These are phyloP conservation scores for Monilinia fructicola DNA, from an alignment of 2,329 filamentous ascomycete genomes.

Conservation along the genomic window DNA sequence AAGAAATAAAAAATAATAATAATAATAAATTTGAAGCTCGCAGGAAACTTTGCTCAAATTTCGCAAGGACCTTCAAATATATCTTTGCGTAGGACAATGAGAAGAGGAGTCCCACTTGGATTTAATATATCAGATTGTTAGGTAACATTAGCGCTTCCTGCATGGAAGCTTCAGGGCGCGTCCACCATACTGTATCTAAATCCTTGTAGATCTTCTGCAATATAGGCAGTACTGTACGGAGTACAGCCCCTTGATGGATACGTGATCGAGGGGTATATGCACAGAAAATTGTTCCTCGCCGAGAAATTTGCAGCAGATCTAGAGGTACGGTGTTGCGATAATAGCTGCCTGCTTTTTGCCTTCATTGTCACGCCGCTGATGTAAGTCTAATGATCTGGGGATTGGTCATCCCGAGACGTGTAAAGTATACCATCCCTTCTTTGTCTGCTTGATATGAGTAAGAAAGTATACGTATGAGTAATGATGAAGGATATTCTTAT, in stretches of 20 bases:
- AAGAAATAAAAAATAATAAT: not conserved
- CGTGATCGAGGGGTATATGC: not conserved
- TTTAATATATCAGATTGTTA: constrained; percentile 9
- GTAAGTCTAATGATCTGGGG: not conserved
- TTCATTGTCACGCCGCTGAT: not conserved
- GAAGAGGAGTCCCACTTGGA: constrained; percentile 1
- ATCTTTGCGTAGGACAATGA: not conserved
- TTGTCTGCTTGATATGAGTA: not conserved
- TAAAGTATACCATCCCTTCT: too few species aligned
- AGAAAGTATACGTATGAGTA: not conserved
- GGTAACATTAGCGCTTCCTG: constrained; percentile 1
- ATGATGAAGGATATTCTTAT: not conserved
- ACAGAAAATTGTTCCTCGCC: not conserved
- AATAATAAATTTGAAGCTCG: not conserved
- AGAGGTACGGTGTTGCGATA: not conserved
- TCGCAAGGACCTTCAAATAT: constrained; percentile 7
- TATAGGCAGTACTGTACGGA: too few species aligned
- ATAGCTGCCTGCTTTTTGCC: not conserved
- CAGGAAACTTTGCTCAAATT: not conserved
- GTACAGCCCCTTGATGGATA: constrained; percentile 8
- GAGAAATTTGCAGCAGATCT: too few species aligned
- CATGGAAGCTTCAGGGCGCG: constrained; percentile 8
- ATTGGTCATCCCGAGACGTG: not conserved
- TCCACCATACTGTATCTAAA: not conserved
- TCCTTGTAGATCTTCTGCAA: constrained; percentile 13